Evolutionary conservation across 2,329 filamentous ascomycete genomes (phyloP), one percentile per base, ranked within the genome.

Genomic region (Diaporthe sp.): DNA sequence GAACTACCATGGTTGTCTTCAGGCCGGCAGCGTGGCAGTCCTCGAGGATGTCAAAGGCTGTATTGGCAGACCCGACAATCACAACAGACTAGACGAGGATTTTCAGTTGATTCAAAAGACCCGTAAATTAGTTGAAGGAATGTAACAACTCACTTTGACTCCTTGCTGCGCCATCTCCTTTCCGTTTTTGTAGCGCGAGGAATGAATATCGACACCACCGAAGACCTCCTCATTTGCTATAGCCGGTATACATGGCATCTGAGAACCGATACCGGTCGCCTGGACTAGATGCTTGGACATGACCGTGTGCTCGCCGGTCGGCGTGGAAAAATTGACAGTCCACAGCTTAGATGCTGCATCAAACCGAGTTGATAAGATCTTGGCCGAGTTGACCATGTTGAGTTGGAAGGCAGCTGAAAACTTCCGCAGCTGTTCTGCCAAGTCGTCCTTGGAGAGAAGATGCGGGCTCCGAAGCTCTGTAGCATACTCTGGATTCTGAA

Each of bases 401-500:
- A 89, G 81, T 55, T 86, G 85, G 82, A 89, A 87, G 10, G 86
- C 78, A 25, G 79, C 83, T 2, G 83, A 84, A 74, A 89, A 89
- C 2, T 82, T 81, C 72, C 87, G 86, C 25, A 88, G 84, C 82
- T 86, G 89, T 60, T 86, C 83, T 4, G 82, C 85, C 0, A 89
- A 81, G 33, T 88, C 87, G 74, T 88, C 84, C 72, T 86, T 85
- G 0, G 83, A 82, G 1, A 85, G 85, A 75, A 85, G 84, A 35
- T 84, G 79, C 0, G 85, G 84, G 81, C 17, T 42, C 25, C 47
- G 66, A 5, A 83, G 85, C 50, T 84, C 83, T 45, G 83, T 79
- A 3, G 82, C 83, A 76, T 86, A 87, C 5, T 81, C 83, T 73
- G 25, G 15, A 25, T 22, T 25, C 40, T 8, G 12, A 52, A n/a